phyloP scores from a whole-genome alignment of 169 alveolate genomes.

The Plasmodium berghei region DNA sequence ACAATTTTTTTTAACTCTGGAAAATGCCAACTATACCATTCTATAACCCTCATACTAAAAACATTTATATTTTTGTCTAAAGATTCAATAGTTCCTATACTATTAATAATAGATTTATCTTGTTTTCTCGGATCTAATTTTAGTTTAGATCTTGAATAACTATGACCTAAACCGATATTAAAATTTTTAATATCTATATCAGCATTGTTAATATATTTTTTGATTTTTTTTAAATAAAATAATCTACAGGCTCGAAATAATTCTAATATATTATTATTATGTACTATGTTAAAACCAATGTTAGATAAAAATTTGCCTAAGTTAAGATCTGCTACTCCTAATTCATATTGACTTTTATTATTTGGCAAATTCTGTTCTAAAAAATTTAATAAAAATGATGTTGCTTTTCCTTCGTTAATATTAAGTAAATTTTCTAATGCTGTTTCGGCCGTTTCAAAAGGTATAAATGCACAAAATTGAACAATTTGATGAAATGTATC shows the following conservation, averaged over 20 bases:
- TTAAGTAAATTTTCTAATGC: conserved; percentile 94
- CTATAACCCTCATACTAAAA: conserved; percentile 97
- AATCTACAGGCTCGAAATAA: conserved; percentile 93
- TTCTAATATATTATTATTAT: conserved; percentile 87
- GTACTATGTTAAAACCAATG: conserved; percentile 86
- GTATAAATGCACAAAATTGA: conserved; percentile 91
- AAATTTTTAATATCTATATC: conserved; percentile 89
- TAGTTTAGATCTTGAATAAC: conserved; percentile 94
- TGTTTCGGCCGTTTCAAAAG: conserved; percentile 93
- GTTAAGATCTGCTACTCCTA: conserved; percentile 90
- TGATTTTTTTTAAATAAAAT: conserved; percentile 78
- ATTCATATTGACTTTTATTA: conserved; percentile 86
- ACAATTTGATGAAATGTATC: conserved; percentile 92
- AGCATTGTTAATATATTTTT: conserved; percentile 77
- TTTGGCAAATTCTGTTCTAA: conserved; percentile 89
- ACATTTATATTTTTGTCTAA: conserved; percentile 96
- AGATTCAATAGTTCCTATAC: conserved; percentile 96
- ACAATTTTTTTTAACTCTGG: conserved; percentile 98
- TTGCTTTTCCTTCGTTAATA: conserved; percentile 89
- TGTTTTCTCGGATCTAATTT: conserved; percentile 96
- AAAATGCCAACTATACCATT: conserved; percentile 99
- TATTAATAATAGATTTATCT: conserved; percentile 97
- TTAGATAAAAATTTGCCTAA: conserved; percentile 86
- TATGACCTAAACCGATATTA: conserved; percentile 96
- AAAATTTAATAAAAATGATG: conserved; percentile 89